Base-by-base conservation (phyloP, 306 rosid genomes). In the Senna tora region DNA sequence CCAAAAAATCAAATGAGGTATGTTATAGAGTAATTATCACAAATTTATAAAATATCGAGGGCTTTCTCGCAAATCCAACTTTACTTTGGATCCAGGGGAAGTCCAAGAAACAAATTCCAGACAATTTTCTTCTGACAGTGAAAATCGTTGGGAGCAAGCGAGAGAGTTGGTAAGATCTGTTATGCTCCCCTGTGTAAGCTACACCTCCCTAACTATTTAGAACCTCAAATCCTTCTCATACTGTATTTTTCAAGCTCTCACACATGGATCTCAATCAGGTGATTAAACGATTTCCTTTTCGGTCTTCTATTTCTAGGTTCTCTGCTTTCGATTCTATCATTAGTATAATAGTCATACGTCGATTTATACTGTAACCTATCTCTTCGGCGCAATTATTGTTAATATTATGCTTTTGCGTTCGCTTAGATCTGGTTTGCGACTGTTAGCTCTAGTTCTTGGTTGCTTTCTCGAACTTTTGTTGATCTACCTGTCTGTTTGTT, bases 201-300 rank as follows among this genome's bases (percentile, higher is more conserved):
- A 2, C 11, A 15, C 70, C 25, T 9, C n/a, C 16, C 5, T 9
- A 34, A 11, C 6, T 25, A 4, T 13, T 15, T 12, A 52, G 32
- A 53, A 53, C 46, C 53, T 51, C 33, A 54, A 19, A 43, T 42
- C 66, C 49, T 66, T 45, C 60, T 57, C 5, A 5, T 7, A 62
- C 19, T 25, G 16, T 66, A 46, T 43, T 65, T 47, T 17, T 5
- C 15, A 10, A 47, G 43, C 36, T 67, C 63, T 17, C 51, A 46
- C 38, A 45, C n/a, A 47, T 76, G 84, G 84, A 76, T 81, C 62
- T 60, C 64, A 68, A 68, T 51, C 81, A 77, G 78, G 84, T 76
- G 51, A 50, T 65, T 34, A 15, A 58, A 61, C 65, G 17, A 5
- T n/a, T 16, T 70, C 25, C 38, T 28, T 14, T 30, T 34, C 9